Evolutionary conservation across 805 yeast species (phyloP).

Genomic region (Kazachstania africana): DNA sequence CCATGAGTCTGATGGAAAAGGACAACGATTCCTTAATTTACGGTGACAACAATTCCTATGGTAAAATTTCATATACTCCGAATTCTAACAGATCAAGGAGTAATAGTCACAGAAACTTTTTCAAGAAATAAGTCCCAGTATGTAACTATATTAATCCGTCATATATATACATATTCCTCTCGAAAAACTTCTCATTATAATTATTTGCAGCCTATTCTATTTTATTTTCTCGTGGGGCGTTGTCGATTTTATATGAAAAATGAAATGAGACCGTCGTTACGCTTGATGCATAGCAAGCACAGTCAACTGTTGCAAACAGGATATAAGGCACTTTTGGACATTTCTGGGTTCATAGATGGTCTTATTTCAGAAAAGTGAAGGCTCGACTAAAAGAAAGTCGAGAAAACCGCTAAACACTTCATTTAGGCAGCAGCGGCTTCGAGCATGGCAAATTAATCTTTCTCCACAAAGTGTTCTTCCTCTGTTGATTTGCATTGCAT

Average conservation of each 20-base stretch:
- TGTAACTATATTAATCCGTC: too few species aligned
- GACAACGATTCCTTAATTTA: constrained; percentile 43
- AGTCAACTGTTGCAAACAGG: too few species aligned
- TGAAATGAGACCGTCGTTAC: too few species aligned
- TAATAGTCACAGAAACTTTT: constrained; percentile 29
- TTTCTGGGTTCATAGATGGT: constrained; percentile 15
- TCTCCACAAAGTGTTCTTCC: constrained; percentile 92
- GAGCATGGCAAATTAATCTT: constrained; percentile 70
- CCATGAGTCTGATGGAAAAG: constrained; percentile 73
- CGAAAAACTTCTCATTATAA: too few species aligned
- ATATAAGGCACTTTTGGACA: too few species aligned
- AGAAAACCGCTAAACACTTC: constrained; percentile 61
- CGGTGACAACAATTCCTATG: constrained; percentile 33
- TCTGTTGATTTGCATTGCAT: constrained; percentile 55
- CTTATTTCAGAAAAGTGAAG: constrained; percentile 8
- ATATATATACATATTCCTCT: too few species aligned
- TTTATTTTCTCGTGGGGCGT: too few species aligned
- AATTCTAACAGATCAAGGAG: constrained; percentile 30
- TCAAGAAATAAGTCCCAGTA: constrained; percentile 11
- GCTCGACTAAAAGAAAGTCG: constrained; percentile 23
- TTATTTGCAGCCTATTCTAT: too few species aligned
- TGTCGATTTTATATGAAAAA: too few species aligned
- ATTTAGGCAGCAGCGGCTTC: constrained; percentile 58
- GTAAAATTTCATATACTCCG: constrained; percentile 31
- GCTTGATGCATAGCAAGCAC: too few species aligned